phyloP scores from a whole-genome alignment of 768 basidiomycete species.

The Hydnomerulius pinastri region DNA sequence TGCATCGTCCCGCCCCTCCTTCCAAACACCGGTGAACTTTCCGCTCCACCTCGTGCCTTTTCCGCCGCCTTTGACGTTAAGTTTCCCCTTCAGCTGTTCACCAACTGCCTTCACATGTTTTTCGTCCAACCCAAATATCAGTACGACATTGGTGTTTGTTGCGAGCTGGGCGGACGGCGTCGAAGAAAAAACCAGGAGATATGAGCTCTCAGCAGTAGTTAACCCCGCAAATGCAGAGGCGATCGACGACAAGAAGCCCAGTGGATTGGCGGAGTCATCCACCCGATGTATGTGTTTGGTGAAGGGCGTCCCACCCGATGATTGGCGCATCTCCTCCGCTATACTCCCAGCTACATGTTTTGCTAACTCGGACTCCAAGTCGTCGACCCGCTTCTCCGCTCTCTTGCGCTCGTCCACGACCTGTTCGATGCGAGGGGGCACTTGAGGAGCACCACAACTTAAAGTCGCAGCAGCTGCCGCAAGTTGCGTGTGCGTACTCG shows the following conservation, averaged over 20 bases:
- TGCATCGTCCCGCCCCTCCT: slow-evolving; percentile 19
- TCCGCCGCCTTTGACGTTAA: slow-evolving; percentile 75
- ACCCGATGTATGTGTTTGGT: slow-evolving; percentile 56
- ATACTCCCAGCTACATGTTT: slow-evolving; percentile 46
- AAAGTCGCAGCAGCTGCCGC: slow-evolving; percentile 58
- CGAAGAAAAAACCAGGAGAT: slow-evolving; percentile 59
- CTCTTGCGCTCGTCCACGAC: slow-evolving; percentile 68
- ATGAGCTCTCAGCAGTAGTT: slow-evolving; percentile 28
- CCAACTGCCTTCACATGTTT: slow-evolving; percentile 59
- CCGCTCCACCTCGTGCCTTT: slow-evolving; percentile 79
- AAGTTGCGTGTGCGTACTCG: slow-evolving; percentile 56
- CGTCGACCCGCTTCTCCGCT: slow-evolving; percentile 66
- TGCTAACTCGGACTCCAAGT: slow-evolving; percentile 69
- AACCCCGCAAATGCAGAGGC: slow-evolving; percentile 45
- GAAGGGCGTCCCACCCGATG: slow-evolving; percentile 32
- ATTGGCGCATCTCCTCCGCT: slow-evolving; percentile 36
- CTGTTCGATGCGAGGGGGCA: slow-evolving; percentile 68
- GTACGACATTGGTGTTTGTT: slow-evolving; percentile 52
- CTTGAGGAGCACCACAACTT: slow-evolving; percentile 65
- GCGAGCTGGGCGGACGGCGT: slow-evolving; percentile 58
- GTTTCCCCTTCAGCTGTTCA: slow-evolving; percentile 54
- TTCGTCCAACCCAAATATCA: slow-evolving; percentile 64
- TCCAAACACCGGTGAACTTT: slow-evolving; percentile 55
- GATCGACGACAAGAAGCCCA: slow-evolving; percentile 62
- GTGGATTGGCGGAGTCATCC: slow-evolving; percentile 60